phyloP scores from a whole-genome alignment of 2,329 filamentous ascomycete species.

The Aspergillus calidoustus region DNA sequence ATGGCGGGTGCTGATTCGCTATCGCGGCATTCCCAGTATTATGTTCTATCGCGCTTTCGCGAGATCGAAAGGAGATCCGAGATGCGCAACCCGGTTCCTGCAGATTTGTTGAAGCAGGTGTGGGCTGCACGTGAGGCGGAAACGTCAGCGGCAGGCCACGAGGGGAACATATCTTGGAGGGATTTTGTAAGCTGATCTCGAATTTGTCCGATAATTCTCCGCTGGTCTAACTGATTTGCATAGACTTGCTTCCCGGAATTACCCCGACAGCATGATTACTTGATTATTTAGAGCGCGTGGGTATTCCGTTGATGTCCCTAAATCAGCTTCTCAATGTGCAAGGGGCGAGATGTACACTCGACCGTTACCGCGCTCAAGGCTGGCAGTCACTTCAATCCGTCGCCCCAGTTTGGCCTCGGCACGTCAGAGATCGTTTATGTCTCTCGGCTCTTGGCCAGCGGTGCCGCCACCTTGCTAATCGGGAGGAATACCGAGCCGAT shows the following conservation, averaged over 20 bases:
- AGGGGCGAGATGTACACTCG: too few relatives aligned
- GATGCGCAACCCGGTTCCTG: constrained; percentile 29
- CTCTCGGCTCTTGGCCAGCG: neutral
- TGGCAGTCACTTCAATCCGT: too few relatives aligned
- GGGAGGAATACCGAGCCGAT: constrained; percentile 15
- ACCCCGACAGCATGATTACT: constrained; percentile 34
- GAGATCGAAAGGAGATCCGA: constrained; percentile 34
- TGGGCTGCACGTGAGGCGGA: constrained; percentile 32
- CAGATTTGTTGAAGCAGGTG: constrained; percentile 30
- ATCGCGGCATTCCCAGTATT: constrained; percentile 35
- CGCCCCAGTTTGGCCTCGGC: too few relatives aligned
- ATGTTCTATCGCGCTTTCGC: constrained; percentile 31
- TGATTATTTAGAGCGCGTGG: constrained; percentile 30
- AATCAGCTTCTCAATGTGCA: neutral
- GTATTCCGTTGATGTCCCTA: neutral
- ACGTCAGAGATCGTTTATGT: neutral
- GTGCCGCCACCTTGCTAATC: constrained; percentile 18
- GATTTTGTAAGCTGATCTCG: constrained; percentile 30
- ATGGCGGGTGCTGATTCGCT: constrained; percentile 36
- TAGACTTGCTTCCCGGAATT: constrained; percentile 30
- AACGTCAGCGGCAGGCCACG: constrained; percentile 20
- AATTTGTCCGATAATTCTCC: neutral
- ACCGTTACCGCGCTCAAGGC: too few relatives aligned
- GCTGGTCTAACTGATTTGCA: neutral
- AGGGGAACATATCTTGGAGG: constrained; percentile 33